Percentiles rank a stretch among this genome's conserved stretches.
Evolutionary conservation across 2,329 filamentous ascomycete species (phyloP).

Genomic region (Aspergillus spinulosporus): DNA sequence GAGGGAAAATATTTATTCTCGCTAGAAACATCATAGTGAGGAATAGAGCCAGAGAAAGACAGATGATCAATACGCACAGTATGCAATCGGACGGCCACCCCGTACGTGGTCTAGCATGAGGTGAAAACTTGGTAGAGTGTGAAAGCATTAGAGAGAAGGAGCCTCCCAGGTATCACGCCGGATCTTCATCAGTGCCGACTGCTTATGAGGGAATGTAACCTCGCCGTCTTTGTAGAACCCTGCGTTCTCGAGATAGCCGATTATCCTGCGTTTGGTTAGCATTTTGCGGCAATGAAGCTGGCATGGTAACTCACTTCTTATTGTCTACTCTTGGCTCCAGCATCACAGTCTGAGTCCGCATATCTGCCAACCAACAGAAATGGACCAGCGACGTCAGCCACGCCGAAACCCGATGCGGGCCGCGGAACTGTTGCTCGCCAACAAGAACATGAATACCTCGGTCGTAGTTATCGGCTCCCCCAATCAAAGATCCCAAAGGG

Average conservation of each 20-base stretch:
- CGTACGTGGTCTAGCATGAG: not conserved
- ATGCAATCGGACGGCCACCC: not conserved
- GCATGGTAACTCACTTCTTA: slow-evolving; percentile 62
- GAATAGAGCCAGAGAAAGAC: not conserved
- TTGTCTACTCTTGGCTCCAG: slow-evolving; percentile 93
- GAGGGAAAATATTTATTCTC: not conserved
- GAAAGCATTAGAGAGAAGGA: slow-evolving; percentile 55
- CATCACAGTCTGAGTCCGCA: slow-evolving; percentile 77
- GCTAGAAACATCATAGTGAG: not conserved
- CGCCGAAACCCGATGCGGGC: slow-evolving; percentile 69
- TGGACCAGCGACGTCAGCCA: slow-evolving; percentile 91
- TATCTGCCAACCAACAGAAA: slow-evolving; percentile 74
- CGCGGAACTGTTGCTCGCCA: slow-evolving; percentile 88
- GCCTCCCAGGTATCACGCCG: slow-evolving; percentile 77
- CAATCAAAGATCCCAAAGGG: slow-evolving; percentile 67
- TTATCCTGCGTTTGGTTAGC: slow-evolving; percentile 54
- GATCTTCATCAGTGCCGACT: slow-evolving; percentile 80
- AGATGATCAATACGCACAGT: not conserved
- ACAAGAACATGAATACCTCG: slow-evolving; percentile 85
- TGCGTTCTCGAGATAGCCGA: slow-evolving; percentile 66
- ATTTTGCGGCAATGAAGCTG: not conserved
- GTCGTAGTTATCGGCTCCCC: slow-evolving; percentile 73
- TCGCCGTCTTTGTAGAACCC: slow-evolving; percentile 89
- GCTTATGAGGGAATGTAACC: slow-evolving; percentile 86
- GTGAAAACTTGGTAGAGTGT: not conserved